Base-by-base conservation (phyloP, 2,329 filamentous ascomycete species). In the Pezicula neosporulosa region DNA sequence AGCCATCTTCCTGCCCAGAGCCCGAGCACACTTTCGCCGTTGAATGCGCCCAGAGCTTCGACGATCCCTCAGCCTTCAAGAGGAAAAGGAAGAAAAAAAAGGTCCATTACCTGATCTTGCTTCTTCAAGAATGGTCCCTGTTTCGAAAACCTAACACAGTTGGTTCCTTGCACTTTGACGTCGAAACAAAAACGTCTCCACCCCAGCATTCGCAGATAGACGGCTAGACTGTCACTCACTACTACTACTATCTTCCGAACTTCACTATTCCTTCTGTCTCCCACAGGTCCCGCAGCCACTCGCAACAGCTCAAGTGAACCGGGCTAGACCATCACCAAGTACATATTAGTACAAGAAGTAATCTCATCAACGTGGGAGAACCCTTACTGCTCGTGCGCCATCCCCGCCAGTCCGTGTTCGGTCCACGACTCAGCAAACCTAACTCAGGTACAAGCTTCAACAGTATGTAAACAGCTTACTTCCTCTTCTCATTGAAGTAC, bases 101-200 rank as follows among this genome's bases (percentile, higher is more conserved):
- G 7, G 24, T 51, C 44, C 44, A 42, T 44, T 47, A 51, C 46
- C 51, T 44, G 47, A 53, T 54, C 37, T 45, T 48, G 13, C 51
- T 52, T 39, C 50, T 59, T 57, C 60, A 63, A 60, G 60, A 61
- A 60, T 65, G 56, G 56, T 61, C 57, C 54, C 56, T 62, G 62
- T 61, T 61, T 63, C 59, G 57, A 47, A 61, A 57, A 55, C 50
- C 55, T 60, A 61, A 61, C 43, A 58, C 53, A 51, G 51, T 44
- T 56, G 49, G 45, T 49, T 36, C 50, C 55, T 30, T 56, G 51
- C 55, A 61, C 59, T 60, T 62, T 51, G 59, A 63, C 62, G 56
- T 63, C 60, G 61, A 63, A 64, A 63, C 62, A 62, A 61, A 57
- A 51, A 41, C 52, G 50, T 56, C 55, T 52, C 56, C 58, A 57